Base-by-base conservation (phyloP, 169 alveolate genomes). In the Cryptosporidium bovis region DNA sequence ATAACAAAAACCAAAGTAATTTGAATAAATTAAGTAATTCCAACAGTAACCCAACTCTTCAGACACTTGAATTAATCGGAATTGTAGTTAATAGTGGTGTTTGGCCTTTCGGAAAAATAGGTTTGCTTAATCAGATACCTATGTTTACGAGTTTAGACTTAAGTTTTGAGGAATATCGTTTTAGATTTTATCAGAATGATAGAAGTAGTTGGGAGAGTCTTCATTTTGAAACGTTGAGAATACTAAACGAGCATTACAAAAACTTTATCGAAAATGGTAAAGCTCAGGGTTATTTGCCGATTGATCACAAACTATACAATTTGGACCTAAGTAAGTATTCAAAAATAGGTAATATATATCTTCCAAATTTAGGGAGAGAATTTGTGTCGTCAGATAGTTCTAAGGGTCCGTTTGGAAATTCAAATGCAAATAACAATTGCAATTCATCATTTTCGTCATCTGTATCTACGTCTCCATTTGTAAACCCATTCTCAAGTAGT, bases 71-170 rank as follows among this genome's bases (percentile, higher is more conserved):
- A 24, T 46, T 77, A 8, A 62, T 77, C 8, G 87, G 87, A 10
- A 40, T 77, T 0, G 87, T 77, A 3, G 36, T 77, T 16, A 77
- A 77, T 8, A 77, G 87, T 48, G 87, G 87, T 15, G 87, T 77
- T 8, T 77, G 87, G 87, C 87, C 87, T 20, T 77, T 77, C 40
- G 87, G 87, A 18, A 56, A 48, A 27, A 77, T 77, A 34, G 87
- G 87, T 15, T 29, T 77, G 29, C 48, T 40, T 7, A 62, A 62
- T 15, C 87, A 77, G 64, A 29, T 48, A 8, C 83, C n/a, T 3
- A 55, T 36, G 31, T 77, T 77, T n/a, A 24, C 34, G 50, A 77
- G 87, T 48, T 60, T 77, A 36, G 69, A 56, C 27, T n/a, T 77
- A 27, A 77, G 64, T 62, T 56, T 77, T 31, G 87, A 77, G 44